Conservation (phyloP, 1,284 basidiomycete species). For the Ustilago bromivora region DNA sequence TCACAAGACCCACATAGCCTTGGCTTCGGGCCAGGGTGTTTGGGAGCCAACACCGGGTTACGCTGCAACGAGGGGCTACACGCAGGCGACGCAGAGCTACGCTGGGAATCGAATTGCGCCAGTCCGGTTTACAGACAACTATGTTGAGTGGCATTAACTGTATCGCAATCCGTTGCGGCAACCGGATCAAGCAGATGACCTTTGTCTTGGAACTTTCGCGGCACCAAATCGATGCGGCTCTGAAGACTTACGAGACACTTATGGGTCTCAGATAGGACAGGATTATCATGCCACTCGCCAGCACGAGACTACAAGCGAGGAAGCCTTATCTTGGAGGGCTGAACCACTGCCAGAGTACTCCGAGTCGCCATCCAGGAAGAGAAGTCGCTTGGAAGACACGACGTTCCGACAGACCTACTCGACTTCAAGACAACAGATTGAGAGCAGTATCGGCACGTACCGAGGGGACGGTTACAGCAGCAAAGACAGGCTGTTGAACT, state of each 20-base stretch:
- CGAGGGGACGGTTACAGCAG: neutral
- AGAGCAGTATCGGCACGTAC: neutral
- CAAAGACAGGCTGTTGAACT: neutral
- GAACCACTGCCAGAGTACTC: neutral
- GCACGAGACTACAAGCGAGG: neutral
- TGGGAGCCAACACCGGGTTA: neutral
- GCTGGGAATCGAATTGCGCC: neutral
- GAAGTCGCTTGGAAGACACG: neutral
- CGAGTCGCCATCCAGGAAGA: neutral
- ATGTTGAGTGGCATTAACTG: neutral
- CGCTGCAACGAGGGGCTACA: neutral
- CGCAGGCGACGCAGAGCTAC: neutral
- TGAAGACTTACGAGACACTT: neutral
- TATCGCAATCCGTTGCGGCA: neutral
- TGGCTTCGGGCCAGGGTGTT: neutral
- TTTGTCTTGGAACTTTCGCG: neutral
- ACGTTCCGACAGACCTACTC: slow-evolving; percentile 9
- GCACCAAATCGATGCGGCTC: neutral
- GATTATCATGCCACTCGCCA: neutral
- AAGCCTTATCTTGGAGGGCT: neutral
- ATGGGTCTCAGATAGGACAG: neutral
- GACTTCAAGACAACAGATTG: neutral
- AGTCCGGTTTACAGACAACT: neutral
- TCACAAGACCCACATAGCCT: neutral
- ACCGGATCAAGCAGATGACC: neutral